phyloP scores from a whole-genome alignment of 768 basidiomycete genomes.

The Suillus subluteus region DNA sequence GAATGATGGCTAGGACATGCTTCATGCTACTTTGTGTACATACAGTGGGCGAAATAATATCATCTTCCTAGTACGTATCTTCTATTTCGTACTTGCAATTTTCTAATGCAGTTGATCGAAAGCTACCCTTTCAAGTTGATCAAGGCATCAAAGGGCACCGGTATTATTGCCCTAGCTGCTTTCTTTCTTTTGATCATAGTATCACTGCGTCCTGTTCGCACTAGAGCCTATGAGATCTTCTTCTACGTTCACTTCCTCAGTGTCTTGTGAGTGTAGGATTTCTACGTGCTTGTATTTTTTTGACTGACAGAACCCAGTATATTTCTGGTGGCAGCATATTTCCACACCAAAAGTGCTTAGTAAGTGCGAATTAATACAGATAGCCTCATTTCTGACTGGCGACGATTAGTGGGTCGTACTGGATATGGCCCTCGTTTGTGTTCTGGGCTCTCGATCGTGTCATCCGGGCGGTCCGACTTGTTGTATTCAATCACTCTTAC shows the following conservation, averaged over 20 bases:
- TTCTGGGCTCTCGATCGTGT: slow-evolving; percentile 58
- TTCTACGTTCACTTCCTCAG: too few species aligned
- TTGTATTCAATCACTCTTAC: too few species aligned
- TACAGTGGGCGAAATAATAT: slow-evolving; percentile 27
- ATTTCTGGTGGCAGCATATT: slow-evolving; percentile 39
- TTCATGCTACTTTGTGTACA: slow-evolving; percentile 54
- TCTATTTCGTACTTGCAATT: too few species aligned
- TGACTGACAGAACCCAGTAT: slow-evolving; percentile 13
- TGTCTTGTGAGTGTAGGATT: too few species aligned
- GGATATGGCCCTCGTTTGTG: slow-evolving; percentile 53
- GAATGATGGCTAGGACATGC: slow-evolving; percentile 47
- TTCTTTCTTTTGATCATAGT: too few species aligned
- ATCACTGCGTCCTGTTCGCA: too few species aligned
- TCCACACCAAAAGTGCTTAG: slow-evolving; percentile 41
- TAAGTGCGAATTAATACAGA: slow-evolving; percentile 16
- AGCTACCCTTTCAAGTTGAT: slow-evolving; percentile 11
- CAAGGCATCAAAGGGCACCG: too few species aligned
- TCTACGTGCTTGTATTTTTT: neutral
- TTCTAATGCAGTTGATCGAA: too few species aligned
- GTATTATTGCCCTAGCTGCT: too few species aligned
- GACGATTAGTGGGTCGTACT: slow-evolving; percentile 28
- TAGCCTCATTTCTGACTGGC: slow-evolving; percentile 6
- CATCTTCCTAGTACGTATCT: too few species aligned
- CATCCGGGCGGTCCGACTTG: slow-evolving; percentile 43
- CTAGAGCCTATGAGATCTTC: too few species aligned